A percentile compares a stretch with the other conserved stretches of the same genome.
Conservation (phyloP, 139 green algal genomes). For the Yamagishiella unicocca region DNA sequence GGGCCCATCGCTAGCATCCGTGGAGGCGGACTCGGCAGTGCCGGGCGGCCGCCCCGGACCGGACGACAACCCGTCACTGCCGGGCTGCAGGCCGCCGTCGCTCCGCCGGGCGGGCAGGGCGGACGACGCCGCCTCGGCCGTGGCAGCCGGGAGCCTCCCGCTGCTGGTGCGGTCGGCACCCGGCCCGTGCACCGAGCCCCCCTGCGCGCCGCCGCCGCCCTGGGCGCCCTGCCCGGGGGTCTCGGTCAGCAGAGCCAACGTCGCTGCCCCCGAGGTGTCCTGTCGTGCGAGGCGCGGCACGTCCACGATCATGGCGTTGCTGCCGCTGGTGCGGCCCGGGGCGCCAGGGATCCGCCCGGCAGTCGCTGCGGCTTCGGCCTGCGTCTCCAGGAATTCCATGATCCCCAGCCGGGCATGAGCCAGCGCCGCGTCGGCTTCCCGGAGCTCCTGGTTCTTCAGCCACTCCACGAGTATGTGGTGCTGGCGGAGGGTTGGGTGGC, state of each 20-base stretch:
- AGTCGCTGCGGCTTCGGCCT: not conserved
- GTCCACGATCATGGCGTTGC: not conserved
- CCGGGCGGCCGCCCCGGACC: conserved; percentile 3
- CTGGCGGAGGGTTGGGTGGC: not conserved
- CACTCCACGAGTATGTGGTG: conserved; percentile 36
- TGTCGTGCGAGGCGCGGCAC: not conserved
- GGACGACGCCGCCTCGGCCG: too few relatives aligned
- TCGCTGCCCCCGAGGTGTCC: conserved; percentile 17
- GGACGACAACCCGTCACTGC: not conserved
- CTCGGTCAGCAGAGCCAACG: conserved; percentile 8
- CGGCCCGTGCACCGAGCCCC: too few relatives aligned
- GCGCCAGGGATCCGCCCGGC: not conserved
- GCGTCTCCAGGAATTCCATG: conserved; percentile 14
- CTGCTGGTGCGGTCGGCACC: not conserved
- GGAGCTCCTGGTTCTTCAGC: conserved; percentile 42
- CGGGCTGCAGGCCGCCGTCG: not conserved
- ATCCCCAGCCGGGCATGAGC: conserved; percentile 20
- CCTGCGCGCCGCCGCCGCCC: not conserved
- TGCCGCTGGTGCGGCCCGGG: not conserved
- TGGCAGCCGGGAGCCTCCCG: not conserved
- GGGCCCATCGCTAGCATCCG: not conserved
- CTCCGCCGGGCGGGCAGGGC: too few relatives aligned
- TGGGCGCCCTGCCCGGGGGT: not conserved
- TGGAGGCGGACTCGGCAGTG: conserved; percentile 19
- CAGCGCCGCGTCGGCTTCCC: conserved; percentile 24